Conservation (phyloP, 2,329 filamentous ascomycete species). For the Thermoascus crustaceus region DNA sequence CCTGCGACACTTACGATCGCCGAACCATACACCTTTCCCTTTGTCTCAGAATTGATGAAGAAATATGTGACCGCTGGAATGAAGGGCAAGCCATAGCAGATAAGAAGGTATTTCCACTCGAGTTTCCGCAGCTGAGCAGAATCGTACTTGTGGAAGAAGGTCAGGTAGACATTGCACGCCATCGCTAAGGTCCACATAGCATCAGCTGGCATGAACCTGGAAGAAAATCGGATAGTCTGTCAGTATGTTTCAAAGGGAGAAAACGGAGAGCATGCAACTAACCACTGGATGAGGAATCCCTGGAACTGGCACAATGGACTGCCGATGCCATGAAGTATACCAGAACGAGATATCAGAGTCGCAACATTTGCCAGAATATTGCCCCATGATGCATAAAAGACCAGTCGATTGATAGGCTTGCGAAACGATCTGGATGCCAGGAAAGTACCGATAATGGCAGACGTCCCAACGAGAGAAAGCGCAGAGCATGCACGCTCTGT, state of each 20-base stretch:
- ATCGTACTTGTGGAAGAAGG: conserved; percentile 68
- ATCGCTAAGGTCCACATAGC: conserved; percentile 71
- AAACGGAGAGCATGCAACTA: conserved; percentile 24
- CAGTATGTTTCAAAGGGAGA: too few species aligned
- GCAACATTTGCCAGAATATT: conserved; percentile 72
- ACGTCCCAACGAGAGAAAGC: conserved; percentile 61
- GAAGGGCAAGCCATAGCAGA: conserved; percentile 67
- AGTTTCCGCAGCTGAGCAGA: conserved; percentile 55
- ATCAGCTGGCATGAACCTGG: conserved; percentile 69
- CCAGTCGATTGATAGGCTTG: conserved; percentile 77
- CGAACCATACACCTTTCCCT: conserved; percentile 61
- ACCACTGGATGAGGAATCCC: conserved; percentile 76
- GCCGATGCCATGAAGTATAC: conserved; percentile 41
- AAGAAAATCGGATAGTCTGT: neutral
- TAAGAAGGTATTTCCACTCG: conserved; percentile 61
- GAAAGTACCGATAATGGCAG: conserved; percentile 67
- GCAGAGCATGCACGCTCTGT: conserved; percentile 63
- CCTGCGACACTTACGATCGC: conserved; percentile 45
- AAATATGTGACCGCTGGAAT: conserved; percentile 60
- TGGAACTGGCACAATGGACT: conserved; percentile 65
- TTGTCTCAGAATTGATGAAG: conserved; percentile 48
- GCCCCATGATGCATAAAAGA: conserved; percentile 76
- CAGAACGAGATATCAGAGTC: conserved; percentile 62
- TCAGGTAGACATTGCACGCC: conserved; percentile 76
- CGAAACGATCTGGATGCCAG: conserved; percentile 60